Base-by-base conservation (phyloP, 1,139 yeast species). In the Spathaspora sp. region DNA sequence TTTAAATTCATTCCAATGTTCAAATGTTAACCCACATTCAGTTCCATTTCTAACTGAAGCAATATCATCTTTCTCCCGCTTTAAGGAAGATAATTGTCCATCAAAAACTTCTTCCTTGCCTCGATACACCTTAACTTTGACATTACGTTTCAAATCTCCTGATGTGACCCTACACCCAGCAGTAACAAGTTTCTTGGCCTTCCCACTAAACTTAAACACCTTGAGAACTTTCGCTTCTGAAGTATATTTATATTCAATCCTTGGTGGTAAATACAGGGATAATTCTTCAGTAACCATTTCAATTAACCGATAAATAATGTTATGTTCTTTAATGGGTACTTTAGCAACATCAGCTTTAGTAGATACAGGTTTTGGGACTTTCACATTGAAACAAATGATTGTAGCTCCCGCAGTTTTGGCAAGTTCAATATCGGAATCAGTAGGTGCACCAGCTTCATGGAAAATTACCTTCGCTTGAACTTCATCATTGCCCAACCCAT, bases 141-240 rank as follows among this genome's bases (percentile, higher is more conserved):
- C 71, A 11, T 81, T 74, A 52, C 87, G 76, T 54, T 80, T 78
- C 40, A 93, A 65, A 2, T 70, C 63, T 9, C 99, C 99, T 42
- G 77, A 79, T 16, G 69, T 60, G n/a, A 93, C 90, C 59, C 86
- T 84, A 59, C 95, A 88, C 4, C 99, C 99, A 1, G 98, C 99
- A 58, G 93, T 80, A 53, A 76, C 77, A 45, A 80, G 65, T 18
- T 71, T 72, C 47, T 73, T 74, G 55, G 79, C 80, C 55, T 70
- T 75, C 16, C 68, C 60, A 4, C 86, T 77, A 50, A 91, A 85
- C 34, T 77, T 78, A 65, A 93, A 91, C 2, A 89, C 75, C 47
- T 85, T 88, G 56, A 84, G 82, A 40, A 93, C 70, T 7, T 80
- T 82, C 0, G 84, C 86, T 48, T 84, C 89, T 3, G 93, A 88